A percentile compares a stretch with the other conserved stretches of the same genome.
Evolutionary conservation across 768 basidiomycete species (phyloP).

Genomic region (Holtermannia corniformis): DNA sequence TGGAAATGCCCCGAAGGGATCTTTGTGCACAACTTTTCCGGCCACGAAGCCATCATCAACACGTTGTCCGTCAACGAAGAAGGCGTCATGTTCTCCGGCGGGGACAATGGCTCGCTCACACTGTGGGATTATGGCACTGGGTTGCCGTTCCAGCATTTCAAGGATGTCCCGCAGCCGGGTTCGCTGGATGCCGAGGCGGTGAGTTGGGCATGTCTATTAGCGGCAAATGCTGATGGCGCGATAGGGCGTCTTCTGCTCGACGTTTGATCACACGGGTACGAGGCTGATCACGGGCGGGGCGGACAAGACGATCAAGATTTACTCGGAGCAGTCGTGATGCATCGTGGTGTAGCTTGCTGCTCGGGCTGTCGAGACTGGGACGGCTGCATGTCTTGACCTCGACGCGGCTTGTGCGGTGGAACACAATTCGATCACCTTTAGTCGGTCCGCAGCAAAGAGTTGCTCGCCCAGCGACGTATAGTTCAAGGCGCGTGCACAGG

Average conservation of each 20-base stretch:
- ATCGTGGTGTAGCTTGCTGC: too few species aligned
- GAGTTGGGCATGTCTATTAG: conserved; percentile 7
- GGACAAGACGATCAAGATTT: conserved; percentile 91
- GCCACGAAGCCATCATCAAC: conserved; percentile 97
- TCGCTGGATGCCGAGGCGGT: conserved; percentile 87
- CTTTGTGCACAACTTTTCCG: conserved; percentile 93
- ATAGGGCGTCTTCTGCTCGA: conserved; percentile 83
- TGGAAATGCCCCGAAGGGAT: conserved; percentile 97
- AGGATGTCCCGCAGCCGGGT: conserved; percentile 93
- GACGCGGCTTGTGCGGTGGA: too few species aligned
- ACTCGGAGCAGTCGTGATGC: conserved; percentile 35
- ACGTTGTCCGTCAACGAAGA: conserved; percentile 87
- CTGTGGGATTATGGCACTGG: conserved; percentile 96
- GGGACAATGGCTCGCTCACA: conserved; percentile 88
- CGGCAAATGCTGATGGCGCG: conserved; percentile 1
- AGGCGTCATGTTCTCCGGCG: conserved; percentile 94
- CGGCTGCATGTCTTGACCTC: too few species aligned
- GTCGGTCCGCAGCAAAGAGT: too few species aligned
- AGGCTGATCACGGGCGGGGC: conserved; percentile 82
- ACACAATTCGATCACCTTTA: too few species aligned
- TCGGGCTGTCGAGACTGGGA: too few species aligned
- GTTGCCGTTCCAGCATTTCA: conserved; percentile 84
- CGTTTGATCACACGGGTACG: conserved; percentile 92
- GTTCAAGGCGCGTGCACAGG: too few species aligned
- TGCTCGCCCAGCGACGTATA: too few species aligned